Evolutionary conservation across 371 early-diverging fungal genomes (phyloP), one percentile per base, ranked within the genome.

Genomic region (Choanephora cucurbitarum): DNA sequence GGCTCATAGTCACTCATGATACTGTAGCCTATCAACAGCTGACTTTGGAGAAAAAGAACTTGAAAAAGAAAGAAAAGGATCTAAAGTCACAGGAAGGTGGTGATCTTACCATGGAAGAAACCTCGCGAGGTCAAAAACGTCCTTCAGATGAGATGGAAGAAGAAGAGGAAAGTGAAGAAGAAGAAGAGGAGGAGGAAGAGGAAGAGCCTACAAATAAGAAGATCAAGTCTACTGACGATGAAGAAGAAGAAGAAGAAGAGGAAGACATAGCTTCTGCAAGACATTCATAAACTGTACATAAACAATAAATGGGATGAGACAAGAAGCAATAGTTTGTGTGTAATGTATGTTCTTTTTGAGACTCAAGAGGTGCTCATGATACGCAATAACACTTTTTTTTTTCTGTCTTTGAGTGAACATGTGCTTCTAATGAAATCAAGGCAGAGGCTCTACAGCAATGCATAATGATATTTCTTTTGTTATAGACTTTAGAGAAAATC

Each of bases 141-240:
- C 43, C 64, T 42, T 37, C 65, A 19, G 73, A 69, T 8, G 73
- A 72, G 3, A 50, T 49, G 0, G 68, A 67, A 5, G 78, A 72
- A 3, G 49, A 45, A 18, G 41, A 32, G 9, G 42, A 46, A 15
- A 58, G 55, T 7, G 46, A 22, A 23, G 59, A 49, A 39, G 41
- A 32, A 9, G 42, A 46, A 5, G 64, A 59, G 10, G 46, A 22
- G 34, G 59, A 49, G 33, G 63, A 64, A 1, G 64, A 64, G 5
- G 42, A 13, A 7, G 46, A 52, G 53, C 15, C 48, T 42, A 34
- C 41, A 15, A 52, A 37, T 13, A 37, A 58, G 22, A 52, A 52
- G 13, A 5, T 32, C 2, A 58, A 42, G 32, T 18, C 44, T 18
- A 32, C 18, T 0, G 41, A 60, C 18, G 48, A 39, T 18, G 52